A percentile compares a stretch with the other conserved stretches of the same genome.
These are phyloP conservation scores for Eucalyptus polybractea DNA, from an alignment of 345 rosid species.

Conservation along the genomic window DNA sequence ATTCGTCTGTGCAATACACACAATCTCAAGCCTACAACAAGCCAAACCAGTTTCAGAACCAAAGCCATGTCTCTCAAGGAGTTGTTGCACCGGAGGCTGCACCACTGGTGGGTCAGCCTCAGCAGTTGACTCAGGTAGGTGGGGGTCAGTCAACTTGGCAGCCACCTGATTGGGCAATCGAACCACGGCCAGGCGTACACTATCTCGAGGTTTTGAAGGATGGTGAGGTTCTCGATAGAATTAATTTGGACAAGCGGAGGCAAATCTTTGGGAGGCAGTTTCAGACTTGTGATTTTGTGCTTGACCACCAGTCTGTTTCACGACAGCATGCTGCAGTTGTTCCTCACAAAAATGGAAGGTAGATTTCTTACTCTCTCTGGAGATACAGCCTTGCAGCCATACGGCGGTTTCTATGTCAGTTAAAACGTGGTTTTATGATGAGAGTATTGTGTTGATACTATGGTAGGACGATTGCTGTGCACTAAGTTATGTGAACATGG, in stretches of 20 bases:
- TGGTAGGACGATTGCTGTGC: not conserved
- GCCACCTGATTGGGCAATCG: constrained; percentile 94
- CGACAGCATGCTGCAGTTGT: constrained; percentile 91
- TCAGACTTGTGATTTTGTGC: constrained; percentile 81
- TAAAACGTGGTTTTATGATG: not conserved
- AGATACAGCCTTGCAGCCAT: not conserved
- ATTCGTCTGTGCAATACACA: constrained; percentile 8
- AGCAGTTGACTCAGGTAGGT: constrained; percentile 47
- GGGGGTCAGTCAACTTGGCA: constrained; percentile 85
- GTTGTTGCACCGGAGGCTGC: constrained; percentile 19
- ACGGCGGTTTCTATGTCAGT: not conserved
- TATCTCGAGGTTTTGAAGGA: constrained; percentile 85
- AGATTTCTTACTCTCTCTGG: not conserved
- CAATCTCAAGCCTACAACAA: constrained; percentile 4
- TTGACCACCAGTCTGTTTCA: constrained; percentile 74
- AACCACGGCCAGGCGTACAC: constrained; percentile 80
- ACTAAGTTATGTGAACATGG: not conserved
- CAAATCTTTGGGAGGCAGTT: constrained; percentile 87
- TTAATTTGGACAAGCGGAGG: constrained; percentile 59
- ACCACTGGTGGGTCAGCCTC: constrained; percentile 29
- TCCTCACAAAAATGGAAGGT: constrained; percentile 82
- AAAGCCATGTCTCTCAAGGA: constrained; percentile 10
- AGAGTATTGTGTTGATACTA: not conserved
- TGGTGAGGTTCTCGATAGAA: constrained; percentile 68
- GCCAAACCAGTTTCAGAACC: constrained; percentile 7